Conservation (phyloP, 2,329 filamentous ascomycete species). For the Talaromyces sp. region DNA sequence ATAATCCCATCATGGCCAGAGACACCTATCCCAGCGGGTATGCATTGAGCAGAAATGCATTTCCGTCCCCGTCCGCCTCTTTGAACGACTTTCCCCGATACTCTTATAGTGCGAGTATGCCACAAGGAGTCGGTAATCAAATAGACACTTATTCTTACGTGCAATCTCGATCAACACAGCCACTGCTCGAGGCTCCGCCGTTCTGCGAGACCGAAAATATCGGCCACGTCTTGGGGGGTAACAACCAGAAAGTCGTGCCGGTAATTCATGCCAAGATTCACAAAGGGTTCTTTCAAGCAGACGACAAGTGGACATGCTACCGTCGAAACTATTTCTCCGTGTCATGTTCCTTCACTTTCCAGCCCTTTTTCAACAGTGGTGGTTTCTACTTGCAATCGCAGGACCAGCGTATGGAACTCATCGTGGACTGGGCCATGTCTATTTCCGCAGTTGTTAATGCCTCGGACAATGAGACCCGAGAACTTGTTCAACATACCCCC, state of each 20-base stretch:
- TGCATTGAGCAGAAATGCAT: conserved; percentile 31
- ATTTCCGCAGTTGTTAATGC: conserved; percentile 81
- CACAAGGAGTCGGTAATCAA: conserved; percentile 31
- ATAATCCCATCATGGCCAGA: conserved; percentile 36
- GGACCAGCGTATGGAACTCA: conserved; percentile 49
- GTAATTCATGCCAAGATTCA: conserved; percentile 78
- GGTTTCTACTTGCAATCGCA: conserved; percentile 55
- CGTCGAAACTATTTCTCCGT: conserved; percentile 88
- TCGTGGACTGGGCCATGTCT: conserved; percentile 74
- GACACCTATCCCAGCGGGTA: conserved; percentile 36
- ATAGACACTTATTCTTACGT: conserved; percentile 34
- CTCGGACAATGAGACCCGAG: conserved; percentile 69
- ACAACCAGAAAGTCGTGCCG: conserved; percentile 55
- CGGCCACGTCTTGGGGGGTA: conserved; percentile 32
- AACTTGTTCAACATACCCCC: conserved; percentile 84
- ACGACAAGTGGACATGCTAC: conserved; percentile 88
- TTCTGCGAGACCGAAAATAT: conserved; percentile 40
- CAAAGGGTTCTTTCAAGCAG: conserved; percentile 80
- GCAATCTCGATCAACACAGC: conserved; percentile 27
- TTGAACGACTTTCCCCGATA: conserved; percentile 34
- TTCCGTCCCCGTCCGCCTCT: conserved; percentile 28
- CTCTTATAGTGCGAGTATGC: conserved; percentile 24
- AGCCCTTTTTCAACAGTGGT: conserved; percentile 54
- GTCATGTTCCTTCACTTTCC: conserved; percentile 70
- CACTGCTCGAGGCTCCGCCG: conserved; percentile 40